These are phyloP conservation scores for Pestalotiopsis fici DNA, from an alignment of 2,329 filamentous ascomycete genomes.

Conservation along the genomic window DNA sequence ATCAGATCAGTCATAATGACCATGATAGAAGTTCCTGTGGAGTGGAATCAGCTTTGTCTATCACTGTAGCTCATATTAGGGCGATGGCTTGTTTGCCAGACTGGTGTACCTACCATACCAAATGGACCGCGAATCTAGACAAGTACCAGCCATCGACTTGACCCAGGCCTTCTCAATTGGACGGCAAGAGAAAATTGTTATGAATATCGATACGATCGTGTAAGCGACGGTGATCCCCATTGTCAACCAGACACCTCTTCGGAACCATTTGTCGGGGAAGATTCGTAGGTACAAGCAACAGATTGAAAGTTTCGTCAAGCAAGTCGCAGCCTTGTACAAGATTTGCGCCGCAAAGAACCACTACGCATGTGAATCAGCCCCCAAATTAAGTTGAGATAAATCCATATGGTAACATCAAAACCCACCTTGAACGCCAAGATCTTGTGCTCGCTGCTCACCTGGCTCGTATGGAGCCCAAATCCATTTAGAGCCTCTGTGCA, in stretches of 20 bases:
- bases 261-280: background rate
- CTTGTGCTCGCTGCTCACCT: background rate
- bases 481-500: conserved; percentile 1
- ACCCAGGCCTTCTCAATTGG: background rate
- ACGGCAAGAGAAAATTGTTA: conserved; percentile 1
- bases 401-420: background rate
- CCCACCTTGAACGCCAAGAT: conserved; percentile 2
- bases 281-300: conserved; percentile 8
- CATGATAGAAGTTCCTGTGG: conserved; percentile 11
- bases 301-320: conserved; percentile 14
- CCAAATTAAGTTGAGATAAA: background rate
- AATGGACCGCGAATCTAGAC: background rate
- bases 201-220: background rate
- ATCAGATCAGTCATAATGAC: conserved; percentile 16
- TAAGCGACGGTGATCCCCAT: conserved; percentile 3
- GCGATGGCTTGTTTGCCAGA: background rate
- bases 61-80: background rate
- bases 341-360: conserved; percentile 19
- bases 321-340: conserved; percentile 16
- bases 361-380: conserved; percentile 1
- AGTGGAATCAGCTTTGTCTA: background rate
- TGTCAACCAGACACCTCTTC: background rate
- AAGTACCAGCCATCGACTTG: background rate
- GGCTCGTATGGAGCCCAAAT: background rate
- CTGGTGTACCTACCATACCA: background rate